phyloP scores from a whole-genome alignment of 345 rosid genomes.

The Physaria fendleri region DNA sequence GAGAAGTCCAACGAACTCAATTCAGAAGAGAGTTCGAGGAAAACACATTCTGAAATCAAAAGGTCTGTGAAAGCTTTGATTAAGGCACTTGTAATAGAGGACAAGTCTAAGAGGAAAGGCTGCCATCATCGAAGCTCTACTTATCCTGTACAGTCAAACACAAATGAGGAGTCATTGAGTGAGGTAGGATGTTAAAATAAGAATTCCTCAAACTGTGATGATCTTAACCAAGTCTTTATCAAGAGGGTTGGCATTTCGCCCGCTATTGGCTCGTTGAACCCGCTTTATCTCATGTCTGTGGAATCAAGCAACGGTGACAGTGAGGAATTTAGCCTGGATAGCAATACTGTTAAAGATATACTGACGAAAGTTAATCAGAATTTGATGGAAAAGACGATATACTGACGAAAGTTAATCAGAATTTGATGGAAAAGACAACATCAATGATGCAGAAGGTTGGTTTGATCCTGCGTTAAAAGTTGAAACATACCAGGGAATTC shows the following conservation, averaged over 20 bases:
- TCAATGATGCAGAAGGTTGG: too few relatives aligned
- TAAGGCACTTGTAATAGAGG: slow-evolving; percentile 54
- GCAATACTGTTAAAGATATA: slow-evolving; percentile 21
- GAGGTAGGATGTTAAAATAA: slow-evolving; percentile 22
- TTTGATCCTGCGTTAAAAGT: slow-evolving; percentile 27
- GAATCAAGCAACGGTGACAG: slow-evolving; percentile 27
- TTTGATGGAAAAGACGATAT: slow-evolving; percentile 26
- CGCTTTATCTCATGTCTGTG: slow-evolving; percentile 23
- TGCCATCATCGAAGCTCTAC: slow-evolving; percentile 45
- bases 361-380: slow-evolving; percentile 26
- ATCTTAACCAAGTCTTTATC: slow-evolving; percentile 3
- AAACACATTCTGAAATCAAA: slow-evolving; percentile 34
- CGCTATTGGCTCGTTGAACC: slow-evolving; percentile 24
- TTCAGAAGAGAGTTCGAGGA: slow-evolving; percentile 35
- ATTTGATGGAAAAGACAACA: too few relatives aligned
- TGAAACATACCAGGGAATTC: slow-evolving; percentile 17
- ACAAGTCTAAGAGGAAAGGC: slow-evolving; percentile 48
- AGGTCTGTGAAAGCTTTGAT: slow-evolving; percentile 47
- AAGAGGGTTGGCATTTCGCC: slow-evolving; percentile 18
- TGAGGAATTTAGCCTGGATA: slow-evolving; percentile 24
- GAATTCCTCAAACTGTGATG: slow-evolving; percentile 17
- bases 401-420: slow-evolving; percentile 19
- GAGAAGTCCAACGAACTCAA: slow-evolving; percentile 26
- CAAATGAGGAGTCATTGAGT: slow-evolving; percentile 19
- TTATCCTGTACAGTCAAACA: slow-evolving; percentile 35